Conservation (phyloP, 306 rosid genomes). For the Ormosia semicastrata region DNA sequence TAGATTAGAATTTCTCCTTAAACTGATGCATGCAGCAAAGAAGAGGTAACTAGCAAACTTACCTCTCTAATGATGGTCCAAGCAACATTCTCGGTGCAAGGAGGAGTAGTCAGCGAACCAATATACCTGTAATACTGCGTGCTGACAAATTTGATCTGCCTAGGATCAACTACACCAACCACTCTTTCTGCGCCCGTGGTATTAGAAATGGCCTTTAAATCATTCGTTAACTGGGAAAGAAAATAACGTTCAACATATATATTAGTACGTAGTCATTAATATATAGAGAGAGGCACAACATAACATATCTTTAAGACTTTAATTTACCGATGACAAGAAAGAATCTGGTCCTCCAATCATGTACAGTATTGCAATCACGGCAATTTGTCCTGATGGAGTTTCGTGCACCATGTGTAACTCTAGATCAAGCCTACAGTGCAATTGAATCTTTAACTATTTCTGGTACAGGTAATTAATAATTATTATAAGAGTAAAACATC, state of each 20-base stretch:
- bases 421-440: conserved; percentile 37
- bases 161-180: conserved; percentile 50
- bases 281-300: neutral
- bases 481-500: no score
- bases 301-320: neutral
- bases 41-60: no score
- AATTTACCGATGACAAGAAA: conserved; percentile 53
- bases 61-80: conserved; percentile 57
- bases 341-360: conserved; percentile 48
- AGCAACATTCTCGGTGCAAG: conserved; percentile 57
- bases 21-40: no score
- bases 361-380: conserved; percentile 62
- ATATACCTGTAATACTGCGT: conserved; percentile 56
- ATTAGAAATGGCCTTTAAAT: conserved; percentile 32
- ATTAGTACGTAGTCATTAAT: neutral
- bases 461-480: neutral
- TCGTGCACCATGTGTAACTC: conserved; percentile 76
- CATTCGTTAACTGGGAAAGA: conserved; percentile 32
- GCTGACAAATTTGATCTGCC: conserved; percentile 11
- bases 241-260: neutral
- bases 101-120: conserved; percentile 78
- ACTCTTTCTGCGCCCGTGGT: neutral
- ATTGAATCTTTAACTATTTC: neutral
- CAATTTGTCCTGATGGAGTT: conserved; percentile 36
- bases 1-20: no score